Evolutionary conservation across 345 rosid genomes (phyloP), one percentile per base, ranked within the genome.

Genomic region (Geranium brycei): DNA sequence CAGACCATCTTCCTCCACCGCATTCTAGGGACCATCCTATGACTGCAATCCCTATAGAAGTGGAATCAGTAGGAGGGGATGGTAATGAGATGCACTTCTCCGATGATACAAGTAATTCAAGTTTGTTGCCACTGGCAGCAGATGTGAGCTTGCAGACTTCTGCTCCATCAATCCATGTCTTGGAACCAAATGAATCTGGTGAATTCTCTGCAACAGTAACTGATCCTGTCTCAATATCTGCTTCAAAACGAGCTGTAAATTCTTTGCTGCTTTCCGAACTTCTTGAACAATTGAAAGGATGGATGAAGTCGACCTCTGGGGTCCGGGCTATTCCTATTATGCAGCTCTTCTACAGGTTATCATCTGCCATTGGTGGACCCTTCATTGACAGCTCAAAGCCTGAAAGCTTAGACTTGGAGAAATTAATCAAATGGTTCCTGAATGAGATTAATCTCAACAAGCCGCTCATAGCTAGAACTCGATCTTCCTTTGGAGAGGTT

Each of bases 361-460:
- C 99, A 57, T 93, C 99, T 70, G 89, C 97, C 61, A 91, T 85
- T 38, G 92, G 92, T 67, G 99, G 99, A 69, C 95, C 97, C 69
- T 90, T 93, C 69, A 82, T 90, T 69, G 96, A 91, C 79, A 81
- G 85, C 82, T 81, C 87, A 70, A 90, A 86, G 75, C 87, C 99
- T n/a, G 91, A 81, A 74, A 80, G 76, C 67, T 68, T 90, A 66
- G 80, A 85, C 81, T 78, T 93, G 63, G 99, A 93, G 83, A 88
- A 85, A 78, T 71, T 93, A 72, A 83, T 90, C 64, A 69, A 77
- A 69, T 93, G 99, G 97, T 86, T 93, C 77, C 71, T 93, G 79
- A 81, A 77, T 77, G 97, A 93, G 78, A 86, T 88, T 53, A 81
- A 86, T 71, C 81, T 90, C 60, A 75, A 68, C 65, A 86, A 80